Conservation (phyloP, 179 eudicot genomes). For the Silene noctiflora region DNA sequence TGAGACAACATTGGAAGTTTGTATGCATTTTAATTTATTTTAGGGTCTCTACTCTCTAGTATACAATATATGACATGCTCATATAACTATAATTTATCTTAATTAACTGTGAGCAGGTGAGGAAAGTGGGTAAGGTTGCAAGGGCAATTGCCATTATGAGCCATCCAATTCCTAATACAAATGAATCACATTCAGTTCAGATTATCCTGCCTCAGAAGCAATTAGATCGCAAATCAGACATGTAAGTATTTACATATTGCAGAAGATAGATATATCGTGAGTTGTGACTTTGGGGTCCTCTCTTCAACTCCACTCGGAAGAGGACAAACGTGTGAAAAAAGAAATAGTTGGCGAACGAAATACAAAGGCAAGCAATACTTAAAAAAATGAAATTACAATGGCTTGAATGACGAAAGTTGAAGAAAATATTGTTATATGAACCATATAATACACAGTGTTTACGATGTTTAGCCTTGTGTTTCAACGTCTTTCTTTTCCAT, state of each 20-base stretch:
- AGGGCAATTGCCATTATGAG: slow-evolving; percentile 77
- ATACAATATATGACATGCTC: not conserved
- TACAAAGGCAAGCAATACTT: too few species aligned
- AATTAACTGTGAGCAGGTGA: slow-evolving; percentile 33
- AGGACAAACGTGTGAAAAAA: too few species aligned
- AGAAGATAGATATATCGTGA: not conserved
- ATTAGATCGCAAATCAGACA: slow-evolving; percentile 70
- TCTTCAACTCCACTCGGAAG: not conserved
- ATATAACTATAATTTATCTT: not conserved
- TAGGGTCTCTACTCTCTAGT: not conserved
- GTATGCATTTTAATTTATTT: not conserved
- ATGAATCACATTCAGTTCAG: slow-evolving; percentile 67
- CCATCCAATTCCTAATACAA: slow-evolving; percentile 70
- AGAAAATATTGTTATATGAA: too few species aligned
- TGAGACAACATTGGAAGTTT: too few species aligned
- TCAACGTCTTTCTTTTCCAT: too few species aligned
- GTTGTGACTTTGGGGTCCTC: too few species aligned
- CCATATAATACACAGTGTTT: too few species aligned
- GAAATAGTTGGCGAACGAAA: too few species aligned
- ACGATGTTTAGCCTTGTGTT: too few species aligned
- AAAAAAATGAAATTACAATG: too few species aligned
- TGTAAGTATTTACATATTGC: slow-evolving; percentile 30
- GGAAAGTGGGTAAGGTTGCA: slow-evolving; percentile 64
- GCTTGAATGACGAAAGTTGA: too few species aligned
- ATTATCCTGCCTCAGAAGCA: slow-evolving; percentile 76